Evolutionary conservation across 306 rosid species (phyloP).

Genomic region (Canavalia ensiformis): DNA sequence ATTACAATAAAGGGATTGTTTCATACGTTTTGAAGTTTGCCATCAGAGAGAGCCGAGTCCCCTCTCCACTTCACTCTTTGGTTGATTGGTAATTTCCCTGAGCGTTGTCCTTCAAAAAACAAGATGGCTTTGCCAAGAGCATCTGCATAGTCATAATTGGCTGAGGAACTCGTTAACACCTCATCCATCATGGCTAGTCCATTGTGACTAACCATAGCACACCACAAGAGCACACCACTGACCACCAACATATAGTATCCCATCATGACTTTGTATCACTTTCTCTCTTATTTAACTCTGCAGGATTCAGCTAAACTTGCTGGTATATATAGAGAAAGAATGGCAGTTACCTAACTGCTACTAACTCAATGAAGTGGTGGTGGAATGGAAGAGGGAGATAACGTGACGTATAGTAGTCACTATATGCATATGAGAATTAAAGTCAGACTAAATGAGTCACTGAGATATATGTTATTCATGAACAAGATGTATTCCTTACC

Average conservation of each 20-base stretch:
- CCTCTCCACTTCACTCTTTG: conserved; percentile 83
- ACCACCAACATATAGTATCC: conserved; percentile 39
- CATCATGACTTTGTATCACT: conserved; percentile 39
- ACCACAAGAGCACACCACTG: conserved; percentile 51
- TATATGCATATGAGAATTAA: conserved; percentile 18
- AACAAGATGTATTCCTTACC: conserved; percentile 12
- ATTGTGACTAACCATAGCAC: conserved; percentile 45
- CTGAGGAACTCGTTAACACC: conserved; percentile 35
- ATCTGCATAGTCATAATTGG: conserved; percentile 57
- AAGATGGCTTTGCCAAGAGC: conserved; percentile 77
- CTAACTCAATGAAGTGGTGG: neutral
- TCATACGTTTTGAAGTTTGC: conserved; percentile 63
- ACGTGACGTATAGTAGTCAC: conserved; percentile 39
- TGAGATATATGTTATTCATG: conserved; percentile 23
- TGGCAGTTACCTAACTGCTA: conserved; percentile 30
- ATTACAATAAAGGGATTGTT: neutral
- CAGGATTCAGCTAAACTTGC: conserved; percentile 37
- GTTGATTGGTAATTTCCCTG: conserved; percentile 67
- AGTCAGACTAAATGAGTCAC: conserved; percentile 38
- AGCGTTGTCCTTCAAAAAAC: conserved; percentile 92
- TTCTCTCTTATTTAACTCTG: conserved; percentile 25
- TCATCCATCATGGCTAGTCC: conserved; percentile 48
- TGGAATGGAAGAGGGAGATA: conserved; percentile 45
- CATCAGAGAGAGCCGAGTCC: conserved; percentile 82
- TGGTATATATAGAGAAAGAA: conserved; percentile 40